phyloP scores from a whole-genome alignment of 306 rosid species.

The Pueraria montana region DNA sequence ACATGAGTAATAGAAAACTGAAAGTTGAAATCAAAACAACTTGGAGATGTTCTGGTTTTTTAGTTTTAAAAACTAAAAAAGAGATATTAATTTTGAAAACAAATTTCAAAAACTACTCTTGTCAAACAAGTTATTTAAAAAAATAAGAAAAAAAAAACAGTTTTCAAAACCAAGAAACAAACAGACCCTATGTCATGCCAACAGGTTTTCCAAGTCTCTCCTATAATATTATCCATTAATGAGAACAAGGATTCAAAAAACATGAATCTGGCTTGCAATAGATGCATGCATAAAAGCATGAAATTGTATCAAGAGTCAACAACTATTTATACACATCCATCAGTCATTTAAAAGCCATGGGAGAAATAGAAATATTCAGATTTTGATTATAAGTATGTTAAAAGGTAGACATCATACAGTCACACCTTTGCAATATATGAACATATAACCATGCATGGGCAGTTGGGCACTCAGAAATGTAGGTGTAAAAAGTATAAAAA shows the following conservation, averaged over 20 bases:
- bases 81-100: not conserved
- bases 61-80: not conserved
- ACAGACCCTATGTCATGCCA: slow-evolving; percentile 4
- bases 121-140: not conserved
- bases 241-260: not conserved
- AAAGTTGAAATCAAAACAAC: slow-evolving; percentile 1
- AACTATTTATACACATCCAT: slow-evolving; percentile 28
- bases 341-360: slow-evolving; percentile 13
- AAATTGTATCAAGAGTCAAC: slow-evolving; percentile 11
- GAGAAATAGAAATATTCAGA: slow-evolving; percentile 19
- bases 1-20: not conserved
- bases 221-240: slow-evolving; percentile 29
- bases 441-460: slow-evolving; percentile 12
- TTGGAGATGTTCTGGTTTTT: not conserved
- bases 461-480: not conserved
- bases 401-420: not conserved
- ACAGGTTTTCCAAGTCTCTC: slow-evolving; percentile 34
- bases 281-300: slow-evolving; percentile 3
- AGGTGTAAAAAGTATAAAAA: not conserved
- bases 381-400: not conserved
- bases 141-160: not conserved
- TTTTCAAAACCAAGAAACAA: not conserved
- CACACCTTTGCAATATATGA: slow-evolving; percentile 13
- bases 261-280: not conserved
- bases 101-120: not conserved